These are phyloP conservation scores for Nakazawaea ishiwadae DNA, from an alignment of 805 yeast species.

Conservation along the genomic window DNA sequence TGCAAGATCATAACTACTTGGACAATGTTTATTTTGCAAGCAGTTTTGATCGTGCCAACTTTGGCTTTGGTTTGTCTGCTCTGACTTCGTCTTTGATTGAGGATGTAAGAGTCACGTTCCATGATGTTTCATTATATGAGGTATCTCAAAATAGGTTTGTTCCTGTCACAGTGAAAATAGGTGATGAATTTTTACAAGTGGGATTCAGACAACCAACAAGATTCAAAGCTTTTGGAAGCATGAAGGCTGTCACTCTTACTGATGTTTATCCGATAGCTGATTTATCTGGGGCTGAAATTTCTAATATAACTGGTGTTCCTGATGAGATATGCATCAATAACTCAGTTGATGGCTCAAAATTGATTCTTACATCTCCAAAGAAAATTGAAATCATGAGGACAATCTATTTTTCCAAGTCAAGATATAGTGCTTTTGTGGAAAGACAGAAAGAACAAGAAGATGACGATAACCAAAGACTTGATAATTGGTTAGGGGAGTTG, in stretches of 20 bases:
- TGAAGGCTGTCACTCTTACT: conserved; percentile 32
- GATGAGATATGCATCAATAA: conserved; percentile 44
- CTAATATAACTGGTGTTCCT: conserved; percentile 40
- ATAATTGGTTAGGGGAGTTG: conserved; percentile 52
- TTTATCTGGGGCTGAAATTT: conserved; percentile 33
- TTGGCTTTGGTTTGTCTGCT: conserved; percentile 38
- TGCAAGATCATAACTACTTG: conserved; percentile 11
- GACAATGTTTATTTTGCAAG: conserved; percentile 33
- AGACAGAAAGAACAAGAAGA: conserved; percentile 9
- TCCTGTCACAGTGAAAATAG: conserved; percentile 63
- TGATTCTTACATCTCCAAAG: conserved; percentile 44
- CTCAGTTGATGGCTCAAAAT: conserved; percentile 26
- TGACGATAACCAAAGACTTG: conserved; percentile 24
- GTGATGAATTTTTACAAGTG: conserved; percentile 63
- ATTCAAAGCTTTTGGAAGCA: conserved; percentile 30
- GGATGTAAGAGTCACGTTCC: conserved; percentile 48
- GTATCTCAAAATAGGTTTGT: conserved; percentile 41
- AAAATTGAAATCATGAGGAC: conserved; percentile 65
- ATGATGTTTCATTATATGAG: conserved; percentile 50
- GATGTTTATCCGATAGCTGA: conserved; percentile 39
- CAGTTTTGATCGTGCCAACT: conserved; percentile 40
- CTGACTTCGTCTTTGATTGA: conserved; percentile 35
- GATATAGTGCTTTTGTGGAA: conserved; percentile 14
- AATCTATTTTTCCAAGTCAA: conserved; percentile 59
- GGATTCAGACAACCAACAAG: conserved; percentile 37